Evolutionary conservation across 768 basidiomycete genomes (phyloP), one percentile per base, ranked within the genome.

Genomic region (Bullera alba): DNA sequence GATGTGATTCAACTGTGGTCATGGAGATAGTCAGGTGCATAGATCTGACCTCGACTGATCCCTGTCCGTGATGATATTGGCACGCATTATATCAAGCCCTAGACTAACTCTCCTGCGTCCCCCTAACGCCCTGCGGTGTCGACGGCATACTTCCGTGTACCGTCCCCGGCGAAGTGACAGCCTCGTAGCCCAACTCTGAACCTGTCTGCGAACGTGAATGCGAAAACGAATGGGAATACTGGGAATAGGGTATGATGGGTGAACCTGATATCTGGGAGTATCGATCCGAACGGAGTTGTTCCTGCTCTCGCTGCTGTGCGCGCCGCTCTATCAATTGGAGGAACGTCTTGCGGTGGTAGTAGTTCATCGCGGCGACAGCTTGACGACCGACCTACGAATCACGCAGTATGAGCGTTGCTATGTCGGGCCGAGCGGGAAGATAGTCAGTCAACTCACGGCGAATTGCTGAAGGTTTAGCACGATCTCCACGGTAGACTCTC

Each of bases 401-500:
- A n/a, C n/a, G n/a, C n/a, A n/a, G n/a, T n/a, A n/a, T n/a, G n/a
- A 35, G 48, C 22, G 51, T 28, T 46, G 7, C 14, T 16, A 3
- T 21, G 28, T n/a, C 19, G 22, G 2, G 23, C 37, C 30, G 17
- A 26, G 28, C 29, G 28, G 16, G 28, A 17, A 19, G 26, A 26
- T 28, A 47, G 41, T 45, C 29, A 54, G 41, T 41, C 42, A 26
- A 63, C 82, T 61, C 68, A 93, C 92, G 17, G 87, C 81, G 65
- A 83, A 83, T 22, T 76, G 73, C 41, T 88, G 81, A 30, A 97
- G 67, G 54, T 83, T 81, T 65, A 87, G 84, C 58, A 97, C 83
- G 42, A 95, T 76, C 51, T 89, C 86, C 27, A 96, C 80, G 0
- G 88, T 86, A 15, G 80, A 77, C 26, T 88, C 85, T 21, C 88